Base-by-base conservation (phyloP, 2,329 filamentous ascomycete genomes). In the Stemphylium beticola region DNA sequence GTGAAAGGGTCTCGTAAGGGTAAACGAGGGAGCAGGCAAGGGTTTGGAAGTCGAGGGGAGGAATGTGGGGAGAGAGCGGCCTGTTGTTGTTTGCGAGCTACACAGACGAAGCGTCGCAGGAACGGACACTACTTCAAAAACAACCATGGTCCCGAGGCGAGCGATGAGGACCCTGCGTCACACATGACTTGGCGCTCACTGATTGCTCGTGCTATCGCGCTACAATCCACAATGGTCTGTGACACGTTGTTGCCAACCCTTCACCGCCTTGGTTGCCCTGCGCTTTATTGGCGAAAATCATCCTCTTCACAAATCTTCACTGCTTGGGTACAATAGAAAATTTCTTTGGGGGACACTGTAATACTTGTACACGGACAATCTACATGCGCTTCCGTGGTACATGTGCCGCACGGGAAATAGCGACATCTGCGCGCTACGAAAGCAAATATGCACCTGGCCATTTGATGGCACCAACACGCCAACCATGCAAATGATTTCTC, bases 131-230 rank as follows among this genome's bases (percentile, higher is more conserved):
- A 29, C 17, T 15, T 15, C 26, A 33, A 33, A 49, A 41, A 20
- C 37, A 11, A 49, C 17, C 18, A 22, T 34, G 14, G 46, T 11
- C 31, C 39, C 40, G 52, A 50, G 46, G 36, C 24, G 39, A 37
- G 36, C 24, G 39, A 37, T 42, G 53, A 53, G 59, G 55, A 47
- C 57, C 60, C 58, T 62, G 57, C 55, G 52, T 58, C 52, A 57
- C 49, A 44, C 51, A 52, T 50, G 46, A 45, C 55, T 61, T 62
- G 57, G 60, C 60, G 33, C 29, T 17, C 46, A 31, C 34, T 54
- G 39, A 54, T 50, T 52, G 53, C 48, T 55, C 53, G 39, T 50
- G 37, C 46, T 14, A 22, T 17, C 18, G 29, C 37, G 46, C 46
- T 50, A 34, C 29, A 5, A 33, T 40, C 46, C 46, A 50, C 52